Percentiles rank a stretch among this genome's conserved stretches.
phyloP scores from a whole-genome alignment of 371 early-diverging fungal species.

The Haplosporangium sp. region DNA sequence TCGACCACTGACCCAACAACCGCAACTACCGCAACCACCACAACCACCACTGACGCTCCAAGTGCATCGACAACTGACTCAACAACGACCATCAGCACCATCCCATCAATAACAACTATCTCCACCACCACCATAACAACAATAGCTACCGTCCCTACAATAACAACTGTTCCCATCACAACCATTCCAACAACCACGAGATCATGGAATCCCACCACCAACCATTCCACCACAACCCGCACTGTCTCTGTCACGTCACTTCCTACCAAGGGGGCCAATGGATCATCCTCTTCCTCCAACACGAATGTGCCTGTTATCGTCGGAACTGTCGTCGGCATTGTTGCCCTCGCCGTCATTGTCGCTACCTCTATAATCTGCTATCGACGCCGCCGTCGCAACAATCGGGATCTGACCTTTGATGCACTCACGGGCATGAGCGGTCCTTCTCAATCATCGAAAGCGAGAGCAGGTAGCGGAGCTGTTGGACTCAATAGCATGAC shows the following conservation, averaged over 20 bases:
- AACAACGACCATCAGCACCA: background rate
- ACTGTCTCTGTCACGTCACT: background rate
- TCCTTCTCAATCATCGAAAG: background rate
- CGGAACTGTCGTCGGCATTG: constrained; percentile 30
- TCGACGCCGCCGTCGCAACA: constrained; percentile 22
- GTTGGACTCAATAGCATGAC: constrained; percentile 10
- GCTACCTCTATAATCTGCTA: constrained; percentile 29
- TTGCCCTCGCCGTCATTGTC: constrained; percentile 20
- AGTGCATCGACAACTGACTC: background rate
- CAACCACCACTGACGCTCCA: background rate
- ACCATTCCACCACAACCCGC: constrained; percentile 2
- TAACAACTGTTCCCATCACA: background rate
- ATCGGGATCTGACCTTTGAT: constrained; percentile 26
- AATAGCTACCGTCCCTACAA: constrained; percentile 4
- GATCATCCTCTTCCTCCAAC: constrained; percentile 13
- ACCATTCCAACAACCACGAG: background rate
- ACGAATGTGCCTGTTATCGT: constrained; percentile 31
- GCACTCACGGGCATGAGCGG: constrained; percentile 17
- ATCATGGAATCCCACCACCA: background rate
- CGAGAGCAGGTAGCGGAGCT: constrained; percentile 4
- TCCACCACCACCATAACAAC: background rate
- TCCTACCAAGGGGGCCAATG: background rate
- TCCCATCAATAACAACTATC: background rate
- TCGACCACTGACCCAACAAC: background rate
- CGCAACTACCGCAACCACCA: background rate